Evolutionary conservation across 2,329 filamentous ascomycete genomes (phyloP).

Genomic region (Delphinella strobiligena): DNA sequence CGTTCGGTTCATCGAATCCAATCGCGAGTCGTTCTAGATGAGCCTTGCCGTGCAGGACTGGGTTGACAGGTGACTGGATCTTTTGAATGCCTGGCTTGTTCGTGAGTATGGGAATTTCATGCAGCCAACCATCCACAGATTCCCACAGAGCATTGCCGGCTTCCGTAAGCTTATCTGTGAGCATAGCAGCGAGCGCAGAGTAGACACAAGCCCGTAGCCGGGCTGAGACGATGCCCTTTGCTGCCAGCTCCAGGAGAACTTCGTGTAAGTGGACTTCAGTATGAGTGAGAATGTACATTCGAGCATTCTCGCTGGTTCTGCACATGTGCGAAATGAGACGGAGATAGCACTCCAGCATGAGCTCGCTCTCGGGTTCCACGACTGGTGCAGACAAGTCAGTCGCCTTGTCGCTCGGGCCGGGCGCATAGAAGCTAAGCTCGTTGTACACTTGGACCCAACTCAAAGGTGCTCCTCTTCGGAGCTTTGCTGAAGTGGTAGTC

Average conservation of each 20-base stretch:
- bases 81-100: not conserved
- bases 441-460: slow-evolving; percentile 90
- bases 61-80: slow-evolving; percentile 2
- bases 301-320: slow-evolving; percentile 57
- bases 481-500: slow-evolving; percentile 52
- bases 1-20: slow-evolving; percentile 73
- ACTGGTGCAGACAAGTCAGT: slow-evolving; percentile 27
- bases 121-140: slow-evolving; percentile 68
- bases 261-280: slow-evolving; percentile 58
- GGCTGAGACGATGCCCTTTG: slow-evolving; percentile 58
- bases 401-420: slow-evolving; percentile 59
- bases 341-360: slow-evolving; percentile 93
- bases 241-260: slow-evolving; percentile 63
- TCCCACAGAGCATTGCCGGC: slow-evolving; percentile 68
- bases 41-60: slow-evolving; percentile 5
- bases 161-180: slow-evolving; percentile 58
- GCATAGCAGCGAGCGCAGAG: slow-evolving; percentile 60
- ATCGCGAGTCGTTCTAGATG: slow-evolving; percentile 56
- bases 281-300: slow-evolving; percentile 60
- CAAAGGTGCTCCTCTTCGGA: slow-evolving; percentile 71
- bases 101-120: slow-evolving; percentile 28
- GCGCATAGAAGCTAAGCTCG: slow-evolving; percentile 75
- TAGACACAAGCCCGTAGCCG: slow-evolving; percentile 77
- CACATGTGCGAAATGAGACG: slow-evolving; percentile 75
- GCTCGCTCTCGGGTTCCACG: slow-evolving; percentile 85